Percentiles rank a stretch among this genome's conserved stretches.
phyloP scores from a whole-genome alignment of 768 basidiomycete genomes.

The Leccinum subgranulosum region DNA sequence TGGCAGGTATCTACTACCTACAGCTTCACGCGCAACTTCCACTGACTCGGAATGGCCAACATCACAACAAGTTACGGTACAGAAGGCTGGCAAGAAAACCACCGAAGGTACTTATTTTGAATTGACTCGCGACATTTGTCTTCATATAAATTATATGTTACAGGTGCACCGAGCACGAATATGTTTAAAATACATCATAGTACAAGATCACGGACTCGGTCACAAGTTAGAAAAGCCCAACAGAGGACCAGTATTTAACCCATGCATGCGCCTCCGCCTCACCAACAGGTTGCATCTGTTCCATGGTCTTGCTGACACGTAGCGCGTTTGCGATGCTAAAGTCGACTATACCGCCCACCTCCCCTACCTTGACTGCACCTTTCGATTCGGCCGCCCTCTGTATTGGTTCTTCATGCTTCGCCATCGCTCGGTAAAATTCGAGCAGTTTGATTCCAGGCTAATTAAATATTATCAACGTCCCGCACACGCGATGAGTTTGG shows the following conservation, averaged over 20 bases:
- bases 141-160: too few relatives aligned
- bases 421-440: conserved; percentile 24
- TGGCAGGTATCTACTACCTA: neutral
- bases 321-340: conserved; percentile 11
- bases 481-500: too few relatives aligned
- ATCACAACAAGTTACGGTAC: neutral
- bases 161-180: too few relatives aligned
- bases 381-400: neutral
- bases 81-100: too few relatives aligned
- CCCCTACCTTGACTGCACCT: neutral
- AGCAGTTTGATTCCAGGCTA: conserved; percentile 34
- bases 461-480: neutral
- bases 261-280: conserved; percentile 13
- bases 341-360: conserved; percentile 2
- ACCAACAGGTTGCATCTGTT: conserved; percentile 11
- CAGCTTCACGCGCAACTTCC: neutral
- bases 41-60: neutral
- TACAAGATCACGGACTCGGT: neutral
- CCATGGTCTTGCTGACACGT: conserved; percentile 13
- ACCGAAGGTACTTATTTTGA: too few relatives aligned
- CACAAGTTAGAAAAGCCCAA: conserved; percentile 7
- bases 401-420: neutral
- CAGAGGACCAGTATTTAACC: conserved; percentile 21
- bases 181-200: too few relatives aligned
- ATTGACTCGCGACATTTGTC: neutral